Conservation (phyloP, 169 alveolate species). For the Cryptosporidium ryanae region DNA sequence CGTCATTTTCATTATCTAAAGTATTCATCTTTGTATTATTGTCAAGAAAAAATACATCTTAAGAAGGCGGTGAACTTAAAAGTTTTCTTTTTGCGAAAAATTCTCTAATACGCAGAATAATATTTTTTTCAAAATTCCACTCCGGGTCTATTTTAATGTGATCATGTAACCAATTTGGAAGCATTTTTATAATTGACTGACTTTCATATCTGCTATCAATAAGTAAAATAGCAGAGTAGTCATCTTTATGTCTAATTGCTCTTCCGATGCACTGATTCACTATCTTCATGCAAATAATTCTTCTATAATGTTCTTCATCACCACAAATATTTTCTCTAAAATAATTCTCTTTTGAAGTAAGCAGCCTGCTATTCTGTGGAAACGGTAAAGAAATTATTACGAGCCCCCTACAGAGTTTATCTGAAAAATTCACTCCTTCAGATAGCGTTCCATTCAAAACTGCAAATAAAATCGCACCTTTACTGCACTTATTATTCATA, state of each 20-base stretch:
- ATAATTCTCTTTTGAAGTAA: conserved; percentile 73
- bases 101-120: background rate
- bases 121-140: conserved; percentile 45
- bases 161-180: conserved; percentile 80
- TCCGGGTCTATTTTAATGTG: conserved; percentile 25
- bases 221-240: conserved; percentile 92
- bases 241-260: conserved; percentile 94
- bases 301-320: conserved; percentile 79
- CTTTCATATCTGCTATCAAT: conserved; percentile 88
- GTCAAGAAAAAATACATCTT: background rate
- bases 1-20: background rate
- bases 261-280: conserved; percentile 97
- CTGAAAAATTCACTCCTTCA: conserved; percentile 97
- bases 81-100: conserved; percentile 4
- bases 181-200: conserved; percentile 59
- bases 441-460: conserved; percentile 93
- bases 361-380: conserved; percentile 81
- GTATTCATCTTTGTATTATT: background rate
- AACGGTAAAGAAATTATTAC: conserved; percentile 95
- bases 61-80: too few relatives aligned
- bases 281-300: conserved; percentile 89
- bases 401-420: conserved; percentile 93
- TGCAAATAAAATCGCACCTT: conserved; percentile 91
- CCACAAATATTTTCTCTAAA: conserved; percentile 27
- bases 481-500: conserved; percentile 22